Base-by-base conservation (phyloP, 495 filamentous ascomycete genomes). In the Penicillium angulare region DNA sequence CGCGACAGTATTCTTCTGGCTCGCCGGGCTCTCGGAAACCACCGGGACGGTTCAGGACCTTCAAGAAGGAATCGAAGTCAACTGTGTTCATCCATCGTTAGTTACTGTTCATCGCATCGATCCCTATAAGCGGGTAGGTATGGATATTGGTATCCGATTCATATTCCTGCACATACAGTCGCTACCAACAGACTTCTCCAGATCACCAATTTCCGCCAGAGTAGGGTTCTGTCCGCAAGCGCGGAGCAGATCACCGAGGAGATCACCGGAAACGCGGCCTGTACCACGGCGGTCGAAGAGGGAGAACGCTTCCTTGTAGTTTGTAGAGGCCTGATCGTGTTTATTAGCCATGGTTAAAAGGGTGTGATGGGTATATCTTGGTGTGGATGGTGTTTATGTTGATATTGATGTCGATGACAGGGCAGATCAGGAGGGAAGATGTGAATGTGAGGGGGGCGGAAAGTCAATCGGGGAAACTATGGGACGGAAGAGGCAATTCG, bases 231-330 rank as follows among this genome's bases (percentile, higher is more conserved):
- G 93, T 1, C 93, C 93, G 65, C 93, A 98, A 7, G 93, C 93
- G 61, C 95, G 86, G 31, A 98, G 83, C 27, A 98, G 82, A 64
- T 98, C 95, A 24, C 93, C 93, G 15, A 98, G 83, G 46, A 85
- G 87, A 49, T 92, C 87, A 67, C 89, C 79, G 8, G 86, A 68
- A 59, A 97, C 93, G 52, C 88, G 91, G 55, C 89, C 89, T 64
- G 86, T 92, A 62, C 95, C 93, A 62, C 93, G 91, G 81, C 96
- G 96, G 78, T 98, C 93, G 80, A 97, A 98, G 64, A 98, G 89
- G 43, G 90, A 89, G 79, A 98, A 98, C 53, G 93, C 93, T 86
- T 98, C 93, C 80, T 97, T 97, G 89, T 97, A 98, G 84, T 98
- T 97, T 68, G 93, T 97, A 47, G 89, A 92, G 76, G 92, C 90